Evolutionary conservation across 306 rosid species (phyloP), one percentile per base, ranked within the genome.

Genomic region (Quercus aquifolioides): DNA sequence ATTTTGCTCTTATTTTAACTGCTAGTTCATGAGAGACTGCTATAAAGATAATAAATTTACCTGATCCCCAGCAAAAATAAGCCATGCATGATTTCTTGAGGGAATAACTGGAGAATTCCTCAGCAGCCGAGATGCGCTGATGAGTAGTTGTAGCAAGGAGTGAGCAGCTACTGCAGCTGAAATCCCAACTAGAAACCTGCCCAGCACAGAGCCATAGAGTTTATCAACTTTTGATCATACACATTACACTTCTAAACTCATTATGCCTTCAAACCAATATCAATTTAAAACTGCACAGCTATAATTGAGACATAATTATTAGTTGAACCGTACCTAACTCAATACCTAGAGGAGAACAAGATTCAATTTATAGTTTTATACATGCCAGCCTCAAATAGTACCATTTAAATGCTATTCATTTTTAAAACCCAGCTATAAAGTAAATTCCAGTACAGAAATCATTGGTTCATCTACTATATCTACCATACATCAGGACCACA

Each of bases 1-100:
- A 38, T 10, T 56, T 41, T 56, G 28, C 25, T n/a, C 65, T 59
- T 15, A 28, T 20, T 43, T 31, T 59, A 31, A 62, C 62, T 62
- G 20, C 20, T 25, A 5, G 21, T 30, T 30, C 41, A 64, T 30
- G 9, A 63, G 63, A 70, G 28, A 78, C 73, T 19, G 18, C 26
- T 21, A 68, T 28, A 49, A 31, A 64, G 19, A 15, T 9, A 56
- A 41, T 23, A 10, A 55, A n/a, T 43, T 59, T 85, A 92, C 99
- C 98, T 92, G 97, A 89, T 95, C 99, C 6, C 88, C 92, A 17
- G 97, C 97, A 75, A 92, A 91, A 81, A 84, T 67, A 82, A 92
- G 82, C 97, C 97, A 95, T 54, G 97, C 99, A 43, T 89, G 90
- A 49, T 87, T 85, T 85, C 94, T 89, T 14, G 97, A 90, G 86